These are phyloP conservation scores for Blastobotrys attinorum DNA, from an alignment of 805 yeast genomes.

Conservation along the genomic window DNA sequence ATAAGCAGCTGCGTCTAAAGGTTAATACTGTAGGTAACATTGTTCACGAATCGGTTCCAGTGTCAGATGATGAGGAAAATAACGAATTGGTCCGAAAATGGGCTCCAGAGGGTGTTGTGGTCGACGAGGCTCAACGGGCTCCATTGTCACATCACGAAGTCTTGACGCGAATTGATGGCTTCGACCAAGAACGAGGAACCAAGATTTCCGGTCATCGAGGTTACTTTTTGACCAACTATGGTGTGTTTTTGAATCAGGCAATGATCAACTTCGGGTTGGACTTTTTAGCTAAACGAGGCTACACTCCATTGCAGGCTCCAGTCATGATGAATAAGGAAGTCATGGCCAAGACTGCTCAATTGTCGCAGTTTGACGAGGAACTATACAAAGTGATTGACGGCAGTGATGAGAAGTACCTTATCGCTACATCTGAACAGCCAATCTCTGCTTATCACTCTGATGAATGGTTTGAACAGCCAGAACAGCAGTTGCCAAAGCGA, in stretches of 20 bases:
- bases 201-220: conserved; percentile 98
- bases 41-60: conserved; percentile 86
- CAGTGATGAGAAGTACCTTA: conserved; percentile 92
- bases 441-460: conserved; percentile 94
- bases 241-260: conserved; percentile 97
- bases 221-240: conserved; percentile 86
- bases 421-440: conserved; percentile 99
- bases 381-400: conserved; percentile 95
- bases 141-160: conserved; percentile 95
- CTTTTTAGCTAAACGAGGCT: conserved; percentile 71
- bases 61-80: conserved; percentile 81
- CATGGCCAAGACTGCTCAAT: conserved; percentile 98
- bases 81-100: conserved; percentile 82
- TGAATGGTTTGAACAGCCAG: conserved; percentile 98
- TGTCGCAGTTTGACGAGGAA: conserved; percentile 97
- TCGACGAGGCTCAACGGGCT: conserved; percentile 63
- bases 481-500: conserved; percentile 91
- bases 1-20: conserved; percentile 62
- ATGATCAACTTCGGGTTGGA: conserved; percentile 90
- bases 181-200: conserved; percentile 98
- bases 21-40: conserved; percentile 89
- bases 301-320: conserved; percentile 93
- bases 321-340: conserved; percentile 99
- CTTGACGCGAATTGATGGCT: conserved; percentile 88
- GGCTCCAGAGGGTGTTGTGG: conserved; percentile 67